phyloP scores from a whole-genome alignment of 169 alveolate species.

The Plasmodium cynomolgi region DNA sequence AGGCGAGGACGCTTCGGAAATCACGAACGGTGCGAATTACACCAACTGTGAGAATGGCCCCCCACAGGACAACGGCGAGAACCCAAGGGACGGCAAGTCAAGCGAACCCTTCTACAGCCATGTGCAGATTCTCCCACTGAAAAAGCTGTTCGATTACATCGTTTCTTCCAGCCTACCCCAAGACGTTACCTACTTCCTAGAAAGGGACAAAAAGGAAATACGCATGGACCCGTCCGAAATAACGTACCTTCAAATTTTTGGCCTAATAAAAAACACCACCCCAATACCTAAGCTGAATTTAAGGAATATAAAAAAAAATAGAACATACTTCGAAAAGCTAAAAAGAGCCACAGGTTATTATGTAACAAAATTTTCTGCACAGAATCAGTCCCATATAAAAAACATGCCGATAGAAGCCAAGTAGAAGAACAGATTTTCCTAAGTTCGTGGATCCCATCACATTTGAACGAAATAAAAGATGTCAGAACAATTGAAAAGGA shows the following conservation, averaged over 20 bases:
- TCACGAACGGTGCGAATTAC: background rate
- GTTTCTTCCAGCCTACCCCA: conserved; percentile 41
- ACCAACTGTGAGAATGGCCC: background rate
- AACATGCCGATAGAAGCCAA: conserved; percentile 25
- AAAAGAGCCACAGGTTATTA: conserved; percentile 63
- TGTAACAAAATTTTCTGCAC: conserved; percentile 27
- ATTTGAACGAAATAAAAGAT: conserved; percentile 82
- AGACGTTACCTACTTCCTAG: conserved; percentile 41
- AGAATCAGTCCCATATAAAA: conserved; percentile 8
- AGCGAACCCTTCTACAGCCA: background rate
- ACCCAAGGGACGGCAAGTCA: background rate
- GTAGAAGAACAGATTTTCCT: conserved; percentile 81
- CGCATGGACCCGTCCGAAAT: conserved; percentile 25
- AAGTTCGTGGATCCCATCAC: conserved; percentile 85
- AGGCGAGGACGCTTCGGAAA: background rate
- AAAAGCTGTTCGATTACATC: conserved; percentile 50
- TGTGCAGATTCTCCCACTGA: conserved; percentile 35
- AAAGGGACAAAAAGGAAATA: conserved; percentile 40
- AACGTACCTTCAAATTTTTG: conserved; percentile 31
- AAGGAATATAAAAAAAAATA: conserved; percentile 28
- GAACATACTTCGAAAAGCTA: conserved; percentile 48
- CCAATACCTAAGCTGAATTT: conserved; percentile 43
- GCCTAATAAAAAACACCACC: conserved; percentile 36
- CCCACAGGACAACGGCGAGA: background rate
- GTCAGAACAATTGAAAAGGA: conserved; percentile 80